Evolutionary conservation across 129 eudicot species (phyloP).

Genomic region (Chrysanthemum seticuspe): DNA sequence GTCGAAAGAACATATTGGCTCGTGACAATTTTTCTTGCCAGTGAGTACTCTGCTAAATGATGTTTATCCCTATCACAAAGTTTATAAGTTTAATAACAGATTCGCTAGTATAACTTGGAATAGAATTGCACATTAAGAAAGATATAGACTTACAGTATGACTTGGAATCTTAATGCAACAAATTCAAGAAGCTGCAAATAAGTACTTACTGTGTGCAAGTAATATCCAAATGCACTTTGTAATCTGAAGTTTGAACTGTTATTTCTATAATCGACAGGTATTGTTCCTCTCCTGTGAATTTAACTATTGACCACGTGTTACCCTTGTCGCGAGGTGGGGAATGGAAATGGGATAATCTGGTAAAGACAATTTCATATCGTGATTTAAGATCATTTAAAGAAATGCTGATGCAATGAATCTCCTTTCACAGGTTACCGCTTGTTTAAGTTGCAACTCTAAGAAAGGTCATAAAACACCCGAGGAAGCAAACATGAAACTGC

Average conservation of each 20-base stretch:
- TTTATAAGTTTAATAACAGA: too few species aligned
- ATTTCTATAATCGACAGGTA: slow-evolving; percentile 51
- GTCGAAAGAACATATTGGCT: slow-evolving; percentile 75
- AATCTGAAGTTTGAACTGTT: neutral
- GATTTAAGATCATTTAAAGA: neutral
- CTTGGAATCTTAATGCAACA: too few species aligned
- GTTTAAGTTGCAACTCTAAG: slow-evolving; percentile 83
- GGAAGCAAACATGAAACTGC: slow-evolving; percentile 78
- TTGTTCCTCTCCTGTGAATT: slow-evolving; percentile 59
- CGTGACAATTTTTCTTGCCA: slow-evolving; percentile 86
- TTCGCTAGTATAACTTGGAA: too few species aligned
- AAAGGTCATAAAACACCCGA: slow-evolving; percentile 93
- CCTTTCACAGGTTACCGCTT: slow-evolving; percentile 76
- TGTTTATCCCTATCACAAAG: too few species aligned
- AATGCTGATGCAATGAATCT: neutral
- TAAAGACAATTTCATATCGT: slow-evolving; percentile 30
- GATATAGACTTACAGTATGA: neutral
- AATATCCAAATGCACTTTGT: neutral
- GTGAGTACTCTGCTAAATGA: slow-evolving; percentile 50
- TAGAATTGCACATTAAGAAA: too few species aligned
- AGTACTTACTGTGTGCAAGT: neutral
- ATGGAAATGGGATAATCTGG: slow-evolving; percentile 99
- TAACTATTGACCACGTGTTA: slow-evolving; percentile 84
- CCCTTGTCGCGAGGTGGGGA: slow-evolving; percentile 89
- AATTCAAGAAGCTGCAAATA: neutral